A percentile compares a stretch with the other conserved stretches of the same genome.
phyloP scores from a whole-genome alignment of 1,139 yeast genomes.

The Candida tunisiensis region DNA sequence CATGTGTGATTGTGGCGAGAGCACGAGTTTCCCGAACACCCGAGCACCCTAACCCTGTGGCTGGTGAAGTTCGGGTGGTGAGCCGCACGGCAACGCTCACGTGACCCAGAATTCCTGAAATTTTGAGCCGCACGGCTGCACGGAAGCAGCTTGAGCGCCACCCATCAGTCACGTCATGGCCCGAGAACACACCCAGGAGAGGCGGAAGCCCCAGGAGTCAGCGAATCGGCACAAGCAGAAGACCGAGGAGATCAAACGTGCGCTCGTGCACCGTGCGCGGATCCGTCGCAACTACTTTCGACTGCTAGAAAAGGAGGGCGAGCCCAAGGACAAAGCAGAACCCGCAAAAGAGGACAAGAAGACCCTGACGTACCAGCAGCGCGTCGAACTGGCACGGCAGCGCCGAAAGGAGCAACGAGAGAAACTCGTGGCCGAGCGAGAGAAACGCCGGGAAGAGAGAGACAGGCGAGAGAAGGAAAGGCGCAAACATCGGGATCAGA shows the following conservation, averaged over 20 bases:
- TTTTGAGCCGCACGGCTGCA: too few relatives aligned
- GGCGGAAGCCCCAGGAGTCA: background rate
- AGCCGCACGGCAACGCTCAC: too few relatives aligned
- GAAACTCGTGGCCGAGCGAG: slow-evolving; percentile 9
- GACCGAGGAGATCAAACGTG: slow-evolving; percentile 39
- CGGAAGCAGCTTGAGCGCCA: slow-evolving; percentile 3
- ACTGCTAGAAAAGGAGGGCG: slow-evolving; percentile 58
- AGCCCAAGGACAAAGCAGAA: slow-evolving; percentile 6
- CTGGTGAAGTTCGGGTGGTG: too few relatives aligned
- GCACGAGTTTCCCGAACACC: too few relatives aligned
- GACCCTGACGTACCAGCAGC: slow-evolving; percentile 2
- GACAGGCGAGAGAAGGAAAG: slow-evolving; percentile 13
- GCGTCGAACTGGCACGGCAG: background rate
- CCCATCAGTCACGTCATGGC: slow-evolving; percentile 3
- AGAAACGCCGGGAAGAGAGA: slow-evolving; percentile 8
- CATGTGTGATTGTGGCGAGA: too few relatives aligned
- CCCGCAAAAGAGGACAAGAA: background rate
- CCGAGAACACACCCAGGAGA: background rate
- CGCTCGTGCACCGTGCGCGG: slow-evolving; percentile 69
- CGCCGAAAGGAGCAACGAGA: slow-evolving; percentile 3
- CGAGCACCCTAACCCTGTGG: too few relatives aligned
- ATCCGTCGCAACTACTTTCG: slow-evolving; percentile 72
- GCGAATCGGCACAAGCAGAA: slow-evolving; percentile 5
- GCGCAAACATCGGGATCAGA: slow-evolving; percentile 30
- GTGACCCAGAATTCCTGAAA: too few relatives aligned